Conservation (phyloP, 78 protist genomes). For the Tieghemostelium lacteum region DNA sequence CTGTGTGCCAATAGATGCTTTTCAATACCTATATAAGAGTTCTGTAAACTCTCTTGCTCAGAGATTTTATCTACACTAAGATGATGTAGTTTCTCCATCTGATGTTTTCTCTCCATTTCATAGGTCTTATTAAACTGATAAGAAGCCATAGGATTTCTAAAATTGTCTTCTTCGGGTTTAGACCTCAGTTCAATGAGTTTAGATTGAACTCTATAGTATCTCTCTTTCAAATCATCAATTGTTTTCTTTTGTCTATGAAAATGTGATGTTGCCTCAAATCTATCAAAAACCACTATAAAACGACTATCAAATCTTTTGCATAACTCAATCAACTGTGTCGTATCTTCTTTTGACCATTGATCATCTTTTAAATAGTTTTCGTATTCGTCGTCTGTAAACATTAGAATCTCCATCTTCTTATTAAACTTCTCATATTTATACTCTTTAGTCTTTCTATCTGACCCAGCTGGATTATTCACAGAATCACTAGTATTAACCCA, state of each 20-base stretch:
- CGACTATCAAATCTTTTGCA: constrained; percentile 65
- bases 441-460: background rate
- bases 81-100: constrained; percentile 39
- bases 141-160: constrained; percentile 58
- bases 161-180: constrained; percentile 60
- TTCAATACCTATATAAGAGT: constrained; percentile 54
- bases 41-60: constrained; percentile 47
- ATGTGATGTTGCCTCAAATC: constrained; percentile 25
- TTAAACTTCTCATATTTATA: constrained; percentile 40
- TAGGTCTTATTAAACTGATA: constrained; percentile 58
- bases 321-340: constrained; percentile 61
- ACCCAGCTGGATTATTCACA: background rate
- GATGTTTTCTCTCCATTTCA: constrained; percentile 64
- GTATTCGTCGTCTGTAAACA: constrained; percentile 70
- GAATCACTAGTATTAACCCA: constrained; percentile 39
- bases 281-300: constrained; percentile 63
- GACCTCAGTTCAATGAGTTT: constrained; percentile 55
- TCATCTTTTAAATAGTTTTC: constrained; percentile 59
- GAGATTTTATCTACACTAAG: constrained; percentile 35
- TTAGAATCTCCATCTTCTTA: constrained; percentile 69
- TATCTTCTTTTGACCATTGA: constrained; percentile 79
- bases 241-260: too few relatives aligned
- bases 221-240: constrained; percentile 77
- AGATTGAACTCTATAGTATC: constrained; percentile 69
- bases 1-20: constrained; percentile 45